These are phyloP conservation scores for Saccharomycopsis capsularis DNA, from an alignment of 805 yeast species.

Conservation along the genomic window DNA sequence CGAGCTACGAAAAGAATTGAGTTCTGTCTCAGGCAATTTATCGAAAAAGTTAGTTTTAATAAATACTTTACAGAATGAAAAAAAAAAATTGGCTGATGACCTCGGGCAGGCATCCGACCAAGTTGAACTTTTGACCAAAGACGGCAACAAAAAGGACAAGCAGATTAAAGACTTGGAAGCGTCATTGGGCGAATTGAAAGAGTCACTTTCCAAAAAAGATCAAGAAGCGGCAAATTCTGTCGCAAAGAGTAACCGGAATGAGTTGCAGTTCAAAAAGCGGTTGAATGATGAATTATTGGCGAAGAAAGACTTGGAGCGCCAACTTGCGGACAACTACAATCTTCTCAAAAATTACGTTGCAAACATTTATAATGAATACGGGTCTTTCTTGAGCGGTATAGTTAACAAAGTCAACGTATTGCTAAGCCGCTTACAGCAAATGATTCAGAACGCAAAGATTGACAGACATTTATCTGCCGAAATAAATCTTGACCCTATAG, in stretches of 20 bases:
- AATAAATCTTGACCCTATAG: slow-evolving; percentile 19
- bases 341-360: neutral
- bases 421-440: neutral
- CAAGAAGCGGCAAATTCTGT: neutral
- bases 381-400: neutral
- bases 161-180: slow-evolving; percentile 4
- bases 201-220: neutral
- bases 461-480: slow-evolving; percentile 8
- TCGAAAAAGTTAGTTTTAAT: neutral
- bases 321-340: neutral
- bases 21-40: neutral
- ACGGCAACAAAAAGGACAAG: neutral
- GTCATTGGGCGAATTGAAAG: neutral
- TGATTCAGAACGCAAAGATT: neutral
- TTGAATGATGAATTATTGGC: neutral
- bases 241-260: neutral
- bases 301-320: neutral
- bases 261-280: neutral
- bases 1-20: neutral
- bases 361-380: slow-evolving; percentile 7
- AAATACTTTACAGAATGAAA: slow-evolving; percentile 15
- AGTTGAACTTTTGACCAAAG: neutral
- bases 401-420: neutral
- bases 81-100: slow-evolving; percentile 10
- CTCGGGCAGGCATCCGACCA: neutral